Base-by-base conservation (phyloP, 495 filamentous ascomycete genomes). In the Hamigera avellanea region DNA sequence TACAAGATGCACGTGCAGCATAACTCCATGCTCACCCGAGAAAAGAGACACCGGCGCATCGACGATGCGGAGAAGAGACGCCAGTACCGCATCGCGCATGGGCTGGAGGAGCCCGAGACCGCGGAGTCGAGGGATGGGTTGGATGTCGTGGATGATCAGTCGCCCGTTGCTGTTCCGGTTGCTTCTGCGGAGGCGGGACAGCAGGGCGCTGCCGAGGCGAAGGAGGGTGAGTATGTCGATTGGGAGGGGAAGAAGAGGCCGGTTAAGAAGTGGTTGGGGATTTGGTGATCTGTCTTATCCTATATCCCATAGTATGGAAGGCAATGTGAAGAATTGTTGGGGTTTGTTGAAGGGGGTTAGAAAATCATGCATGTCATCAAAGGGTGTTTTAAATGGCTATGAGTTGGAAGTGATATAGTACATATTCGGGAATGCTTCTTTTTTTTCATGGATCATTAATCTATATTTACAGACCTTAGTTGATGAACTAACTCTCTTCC, bases 21-120 rank as follows among this genome's bases (percentile, higher is more conserved):
- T 53, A 69, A 62, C 15, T 72, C 77, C 2, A 68, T 70, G 42
- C 53, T 73, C 40, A 76, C 78, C 25, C 64, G 69, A 16, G 81
- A 83, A 56, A 73, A 73, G 62, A 69, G 86, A 26, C 62, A 70
- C 37, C 65, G 66, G 41, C 71, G 73, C 21, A 59, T 80, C 39
- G 83, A 91, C 26, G 87, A 95, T 62, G 78, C 83, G 25, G 63
- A 73, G 53, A 91, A 93, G 73, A 66, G 87, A 42, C 63, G 64
- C 29, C 71, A 78, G 56, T 95, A 82, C 56, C 76, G 83, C 32
- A 73, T 80, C 62, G 85, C 83, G 35, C 85, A 94, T 70, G 86
- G 85, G 7, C 18, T 89, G 48, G 77, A 80, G 44, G 69, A 76
- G 44, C 39, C 44, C 32, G 31, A 41, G 14, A 40, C 32, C 13